Evolutionary conservation across 306 rosid species (phyloP).

Genomic region (Hylodesmum podocarpum): DNA sequence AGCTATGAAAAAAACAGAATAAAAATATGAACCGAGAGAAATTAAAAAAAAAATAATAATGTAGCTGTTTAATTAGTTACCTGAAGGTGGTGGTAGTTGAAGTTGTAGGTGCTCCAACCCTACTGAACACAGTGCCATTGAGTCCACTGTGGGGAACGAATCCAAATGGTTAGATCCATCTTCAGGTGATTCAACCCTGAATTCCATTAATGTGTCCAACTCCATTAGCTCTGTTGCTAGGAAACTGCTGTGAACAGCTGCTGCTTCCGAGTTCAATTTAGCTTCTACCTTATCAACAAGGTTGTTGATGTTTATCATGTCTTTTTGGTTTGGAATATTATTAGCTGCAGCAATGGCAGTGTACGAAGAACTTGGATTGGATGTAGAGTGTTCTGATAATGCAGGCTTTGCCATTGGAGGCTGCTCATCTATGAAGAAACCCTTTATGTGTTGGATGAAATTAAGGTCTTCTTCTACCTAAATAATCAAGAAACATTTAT

Average conservation of each 20-base stretch:
- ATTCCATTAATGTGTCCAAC: slow-evolving; percentile 56
- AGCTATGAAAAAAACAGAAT: too few relatives aligned
- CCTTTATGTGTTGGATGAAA: slow-evolving; percentile 52
- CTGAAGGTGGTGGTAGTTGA: neutral
- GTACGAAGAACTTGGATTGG: slow-evolving; percentile 22
- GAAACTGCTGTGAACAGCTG: slow-evolving; percentile 26
- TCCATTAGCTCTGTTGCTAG: slow-evolving; percentile 59
- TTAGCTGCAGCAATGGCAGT: neutral
- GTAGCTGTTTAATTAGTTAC: too few relatives aligned
- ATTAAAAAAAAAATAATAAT: too few relatives aligned
- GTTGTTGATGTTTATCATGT: too few relatives aligned
- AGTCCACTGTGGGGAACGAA: slow-evolving; percentile 3
- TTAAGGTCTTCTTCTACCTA: slow-evolving; percentile 57
- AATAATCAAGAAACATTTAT: neutral
- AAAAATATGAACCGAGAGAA: too few relatives aligned
- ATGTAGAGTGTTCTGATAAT: slow-evolving; percentile 66
- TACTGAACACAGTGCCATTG: neutral
- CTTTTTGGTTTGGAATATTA: neutral
- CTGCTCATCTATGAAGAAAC: slow-evolving; percentile 49
- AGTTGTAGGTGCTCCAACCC: neutral
- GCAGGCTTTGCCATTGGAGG: slow-evolving; percentile 54
- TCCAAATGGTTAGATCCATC: slow-evolving; percentile 57
- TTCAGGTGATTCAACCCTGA: slow-evolving; percentile 59
- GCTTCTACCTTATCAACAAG: slow-evolving; percentile 13
- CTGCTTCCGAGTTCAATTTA: slow-evolving; percentile 47